These are phyloP conservation scores for Geranium incanum DNA, from an alignment of 441 rosid genomes.

Conservation along the genomic window DNA sequence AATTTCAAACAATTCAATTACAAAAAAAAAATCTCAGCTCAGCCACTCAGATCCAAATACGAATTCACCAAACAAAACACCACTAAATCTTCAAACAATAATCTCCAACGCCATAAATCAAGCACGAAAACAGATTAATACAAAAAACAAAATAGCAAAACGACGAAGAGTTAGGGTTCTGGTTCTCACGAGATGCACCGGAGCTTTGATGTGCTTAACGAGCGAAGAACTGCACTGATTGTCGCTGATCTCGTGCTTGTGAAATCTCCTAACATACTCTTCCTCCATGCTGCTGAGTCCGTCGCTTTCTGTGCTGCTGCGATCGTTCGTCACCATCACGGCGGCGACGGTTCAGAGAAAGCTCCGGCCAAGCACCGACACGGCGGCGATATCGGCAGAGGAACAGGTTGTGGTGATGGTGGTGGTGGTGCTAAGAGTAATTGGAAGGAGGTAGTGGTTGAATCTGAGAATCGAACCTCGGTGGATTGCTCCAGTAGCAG, in stretches of 20 bases:
- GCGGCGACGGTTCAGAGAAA: neutral
- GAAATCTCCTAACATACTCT: slow-evolving; percentile 28
- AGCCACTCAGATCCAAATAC: slow-evolving; percentile 6
- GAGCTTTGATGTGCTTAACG: slow-evolving; percentile 42
- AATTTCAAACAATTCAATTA: neutral
- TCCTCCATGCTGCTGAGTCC: slow-evolving; percentile 29
- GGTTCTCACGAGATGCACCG: slow-evolving; percentile 30
- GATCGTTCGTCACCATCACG: slow-evolving; percentile 32
- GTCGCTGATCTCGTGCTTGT: slow-evolving; percentile 28
- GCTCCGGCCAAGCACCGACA: neutral
- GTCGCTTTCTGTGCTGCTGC: slow-evolving; percentile 12
- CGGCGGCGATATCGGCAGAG: neutral
- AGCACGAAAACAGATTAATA: neutral
- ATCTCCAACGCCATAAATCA: slow-evolving; percentile 10
- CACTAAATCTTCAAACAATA: neutral
- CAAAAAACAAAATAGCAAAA: neutral
- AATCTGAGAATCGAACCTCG: neutral
- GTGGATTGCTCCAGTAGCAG: slow-evolving; percentile 7
- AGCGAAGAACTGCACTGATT: slow-evolving; percentile 41
- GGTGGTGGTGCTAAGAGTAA: neutral
- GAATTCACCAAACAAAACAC: neutral
- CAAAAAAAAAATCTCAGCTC: slow-evolving; percentile 8
- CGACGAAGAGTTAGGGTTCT: neutral
- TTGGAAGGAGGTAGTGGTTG: neutral
- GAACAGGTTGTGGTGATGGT: neutral